Conservation (phyloP, 148 eudicot species). For the Silene latifolia region DNA sequence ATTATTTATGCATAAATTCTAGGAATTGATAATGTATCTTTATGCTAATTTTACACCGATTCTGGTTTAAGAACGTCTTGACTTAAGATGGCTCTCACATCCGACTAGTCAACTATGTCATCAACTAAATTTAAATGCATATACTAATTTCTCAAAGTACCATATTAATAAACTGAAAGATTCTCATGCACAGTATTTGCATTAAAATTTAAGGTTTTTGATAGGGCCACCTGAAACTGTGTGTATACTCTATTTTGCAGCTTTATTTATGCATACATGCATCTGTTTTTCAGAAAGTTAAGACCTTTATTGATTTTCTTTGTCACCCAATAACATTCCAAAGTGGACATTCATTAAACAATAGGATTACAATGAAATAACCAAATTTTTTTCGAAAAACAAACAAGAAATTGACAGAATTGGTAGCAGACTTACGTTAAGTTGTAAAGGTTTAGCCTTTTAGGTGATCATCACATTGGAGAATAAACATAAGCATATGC, state of each 20-base stretch:
- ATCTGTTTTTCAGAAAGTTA: conserved; percentile 7
- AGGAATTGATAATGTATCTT: no score
- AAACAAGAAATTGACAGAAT: not conserved
- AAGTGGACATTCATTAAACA: conserved; percentile 4
- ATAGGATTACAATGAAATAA: not conserved
- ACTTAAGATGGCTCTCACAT: no score
- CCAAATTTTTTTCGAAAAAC: not conserved
- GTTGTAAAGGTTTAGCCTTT: no score
- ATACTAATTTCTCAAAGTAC: not conserved
- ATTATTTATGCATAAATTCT: not conserved
- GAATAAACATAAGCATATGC: not conserved
- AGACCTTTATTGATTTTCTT: not conserved
- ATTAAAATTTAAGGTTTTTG: no score
- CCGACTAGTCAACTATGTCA: not conserved
- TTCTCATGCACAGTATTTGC: no score
- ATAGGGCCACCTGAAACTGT: not conserved
- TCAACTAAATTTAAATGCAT: not conserved
- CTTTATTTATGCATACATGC: not conserved
- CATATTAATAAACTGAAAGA: not conserved
- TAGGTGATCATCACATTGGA: not conserved
- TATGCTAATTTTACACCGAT: no score
- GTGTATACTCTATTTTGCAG: not conserved
- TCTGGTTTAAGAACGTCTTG: no score
- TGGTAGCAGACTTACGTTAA: not conserved
- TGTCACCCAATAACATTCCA: conserved; percentile 4